A percentile compares a stretch with the other conserved stretches of the same genome.
These are phyloP conservation scores for Tillandsia fasciculata DNA, from an alignment of 176 grass and related monocot species.

Conservation along the genomic window DNA sequence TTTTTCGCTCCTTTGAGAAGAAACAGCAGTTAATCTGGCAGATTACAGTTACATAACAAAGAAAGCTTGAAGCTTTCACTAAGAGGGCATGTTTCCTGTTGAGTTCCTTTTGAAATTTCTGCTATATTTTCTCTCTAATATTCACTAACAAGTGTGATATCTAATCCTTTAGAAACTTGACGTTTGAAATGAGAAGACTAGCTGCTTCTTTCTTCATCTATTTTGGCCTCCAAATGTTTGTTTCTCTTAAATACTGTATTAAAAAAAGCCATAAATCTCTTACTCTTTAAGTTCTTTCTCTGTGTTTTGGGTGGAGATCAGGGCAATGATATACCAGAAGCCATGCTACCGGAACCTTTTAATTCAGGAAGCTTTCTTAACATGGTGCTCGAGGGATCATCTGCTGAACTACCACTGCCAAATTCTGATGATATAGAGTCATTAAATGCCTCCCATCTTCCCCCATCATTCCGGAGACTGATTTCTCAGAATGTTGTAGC, in stretches of 20 bases:
- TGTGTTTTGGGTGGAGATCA: slow-evolving; percentile 26
- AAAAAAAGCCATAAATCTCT: no score
- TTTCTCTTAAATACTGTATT: no score
- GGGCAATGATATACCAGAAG: slow-evolving; percentile 65
- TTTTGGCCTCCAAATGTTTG: no score
- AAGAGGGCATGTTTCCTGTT: not conserved
- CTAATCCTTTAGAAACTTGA: not conserved
- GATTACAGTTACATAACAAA: not conserved
- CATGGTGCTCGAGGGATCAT: slow-evolving; percentile 16
- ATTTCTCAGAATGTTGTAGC: slow-evolving; percentile 48
- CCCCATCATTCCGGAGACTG: slow-evolving; percentile 55
- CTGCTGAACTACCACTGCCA: slow-evolving; percentile 22
- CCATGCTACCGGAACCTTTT: slow-evolving; percentile 78
- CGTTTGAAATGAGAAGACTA: not conserved
- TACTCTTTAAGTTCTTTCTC: slow-evolving; percentile 6
- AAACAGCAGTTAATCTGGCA: not conserved
- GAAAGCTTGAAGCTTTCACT: not conserved
- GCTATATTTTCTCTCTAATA: not conserved
- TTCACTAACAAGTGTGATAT: not conserved
- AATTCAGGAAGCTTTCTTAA: slow-evolving; percentile 38
- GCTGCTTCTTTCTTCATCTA: not conserved
- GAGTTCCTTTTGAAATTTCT: not conserved
- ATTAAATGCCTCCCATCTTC: slow-evolving; percentile 64
- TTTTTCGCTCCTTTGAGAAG: not conserved
- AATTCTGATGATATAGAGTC: slow-evolving; percentile 27